Evolutionary conservation across 768 basidiomycete species (phyloP), one percentile per base, ranked within the genome.

Genomic region (Clathrus columnatus): DNA sequence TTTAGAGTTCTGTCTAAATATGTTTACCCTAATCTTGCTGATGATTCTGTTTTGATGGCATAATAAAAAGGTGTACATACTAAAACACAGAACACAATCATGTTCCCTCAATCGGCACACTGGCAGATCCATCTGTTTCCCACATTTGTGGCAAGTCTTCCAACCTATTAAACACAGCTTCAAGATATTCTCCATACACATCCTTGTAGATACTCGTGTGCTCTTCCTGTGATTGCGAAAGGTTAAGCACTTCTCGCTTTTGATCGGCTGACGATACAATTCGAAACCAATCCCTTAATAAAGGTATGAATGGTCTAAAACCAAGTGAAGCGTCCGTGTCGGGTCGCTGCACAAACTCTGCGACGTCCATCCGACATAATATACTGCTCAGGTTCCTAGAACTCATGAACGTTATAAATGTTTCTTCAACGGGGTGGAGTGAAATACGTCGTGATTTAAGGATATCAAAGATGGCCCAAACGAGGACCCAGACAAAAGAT

Each of bases 401-500:
- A 11, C 14, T 36, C 36, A 36, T 36, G 7, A 36, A 36, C 14
- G 2, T 36, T 8, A n/a, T 36, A n/a, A 36, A 36, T 36, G 36
- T 5, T 36, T 36, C 36, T 36, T 36, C 36, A 36, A n/a, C 36
- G 14, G 36, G 36, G n/a, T 36, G 36, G n/a, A 36, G 36, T n/a
- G 36, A 11, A n/a, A 36, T 36, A 36, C 36, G 36, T 36, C n/a
- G 11, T 4, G 36, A 36, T 36, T 20, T 8, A 2, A 51, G n/a
- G 21, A 51, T 51, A 20, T 41, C 42, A 18, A 51, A 41, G 18
- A 51, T 30, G 24, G 29, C 20, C 50, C 50, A 51, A 8, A 51
- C n/a, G 18, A 51, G 20, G 17, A 51, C 50, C 50, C 50, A 51
- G 7, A 50, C 49, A 26, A 50, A 50, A 14, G 50, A 51, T 41